A percentile compares a stretch with the other conserved stretches of the same genome.
phyloP scores from a whole-genome alignment of 2,329 filamentous ascomycete genomes.

The Fusarium zealandicum region DNA sequence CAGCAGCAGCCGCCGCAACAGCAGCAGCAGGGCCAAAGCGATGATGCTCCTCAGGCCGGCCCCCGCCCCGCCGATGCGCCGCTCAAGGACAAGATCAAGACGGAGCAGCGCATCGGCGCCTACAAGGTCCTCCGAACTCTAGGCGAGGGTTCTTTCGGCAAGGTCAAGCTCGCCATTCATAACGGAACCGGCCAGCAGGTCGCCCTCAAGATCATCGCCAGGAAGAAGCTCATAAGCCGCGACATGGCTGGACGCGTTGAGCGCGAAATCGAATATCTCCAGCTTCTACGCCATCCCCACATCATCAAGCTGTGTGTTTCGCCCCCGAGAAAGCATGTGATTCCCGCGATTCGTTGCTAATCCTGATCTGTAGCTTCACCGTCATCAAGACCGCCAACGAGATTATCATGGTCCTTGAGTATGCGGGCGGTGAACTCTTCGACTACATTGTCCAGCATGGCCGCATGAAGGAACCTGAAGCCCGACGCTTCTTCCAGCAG shows the following conservation, averaged over 20 bases:
- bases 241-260: slow-evolving; percentile 99
- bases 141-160: slow-evolving; percentile 96
- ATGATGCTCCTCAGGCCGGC: slow-evolving; percentile 37
- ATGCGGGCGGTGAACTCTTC: slow-evolving; percentile 94
- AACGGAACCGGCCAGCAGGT: slow-evolving; percentile 93
- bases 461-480: slow-evolving; percentile 87
- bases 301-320: slow-evolving; percentile 91
- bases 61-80: slow-evolving; percentile 46
- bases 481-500: slow-evolving; percentile 98
- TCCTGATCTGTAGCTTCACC: slow-evolving; percentile 70
- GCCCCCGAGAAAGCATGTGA: background rate
- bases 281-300: slow-evolving; percentile 93
- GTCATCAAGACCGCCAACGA: slow-evolving; percentile 94
- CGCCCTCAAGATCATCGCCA: slow-evolving; percentile 95
- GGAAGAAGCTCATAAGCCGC: slow-evolving; percentile 93
- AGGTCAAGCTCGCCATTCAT: slow-evolving; percentile 96
- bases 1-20: slow-evolving; percentile 41
- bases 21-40: slow-evolving; percentile 37
- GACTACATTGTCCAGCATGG: slow-evolving; percentile 97
- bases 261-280: slow-evolving; percentile 96
- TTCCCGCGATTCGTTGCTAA: slow-evolving; percentile 9
- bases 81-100: slow-evolving; percentile 60
- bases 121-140: slow-evolving; percentile 91
- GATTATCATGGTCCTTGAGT: slow-evolving; percentile 99
- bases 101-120: slow-evolving; percentile 86